Base-by-base conservation (phyloP, 139 green algal species). In the Volvox africanus region DNA sequence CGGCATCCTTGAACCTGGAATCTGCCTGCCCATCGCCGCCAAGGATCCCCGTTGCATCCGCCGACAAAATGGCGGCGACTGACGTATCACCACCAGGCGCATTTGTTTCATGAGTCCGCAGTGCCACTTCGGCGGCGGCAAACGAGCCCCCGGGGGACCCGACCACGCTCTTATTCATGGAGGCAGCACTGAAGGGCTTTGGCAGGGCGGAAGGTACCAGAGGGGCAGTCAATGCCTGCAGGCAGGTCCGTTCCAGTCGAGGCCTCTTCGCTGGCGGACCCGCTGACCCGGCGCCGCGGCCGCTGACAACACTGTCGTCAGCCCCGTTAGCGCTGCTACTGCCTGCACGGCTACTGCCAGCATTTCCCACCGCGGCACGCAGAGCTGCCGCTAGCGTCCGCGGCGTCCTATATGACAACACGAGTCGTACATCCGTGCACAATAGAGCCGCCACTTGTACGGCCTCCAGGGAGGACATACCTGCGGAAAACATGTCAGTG, bases 311-410 rank as follows among this genome's bases (percentile, higher is more conserved):
- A 55, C 50, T 19, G 80, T 28, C 55, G 80, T 28, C 73, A 9
- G 73, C 73, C n/a, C 21, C 76, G 61, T 28, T 17, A 76, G 28
- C 82, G 62, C n/a, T 32, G 61, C 12, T 26, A 76, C 22, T 32
- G 32, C 11, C 61, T 32, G 28, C 61, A 20, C 35, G 24, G 67
- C 16, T 65, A 65, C 67, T 36, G 35, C n/a, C 83, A 36, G 55
- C 24, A n/a, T n/a, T 21, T 37, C 62, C 65, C 62, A 36, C 81
- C 5, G 67, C 81, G 2, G 26, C 85, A 22, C 85, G 86, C 26
- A 93, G 69, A n/a, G 85, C 78, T n/a, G 86, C 86, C 36, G 91
- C 91, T 79, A 93, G 91, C n/a, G 1, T 20, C 21, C 91, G 86
- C 26, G 86, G 65, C 20, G 80, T 87, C 24, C 73, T 78, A n/a